Evolutionary conservation across 345 rosid genomes (phyloP).

Genomic region (sweet orange (Citrus sinensis)): DVS_A1.0 CM039166.1:25352001-25352500

Average conservation of each 20-base stretch:
- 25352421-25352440: too few relatives aligned
- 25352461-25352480: too few relatives aligned
- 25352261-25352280: background rate
- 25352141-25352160: background rate
- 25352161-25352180: constrained; percentile 3
- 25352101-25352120: background rate
- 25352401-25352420: background rate
- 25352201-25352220: background rate
- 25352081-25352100: background rate
- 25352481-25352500: too few relatives aligned
- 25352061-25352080: background rate
- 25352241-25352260: constrained; percentile 10
- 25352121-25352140: background rate
- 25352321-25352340: background rate
- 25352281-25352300: too few relatives aligned
- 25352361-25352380: background rate
- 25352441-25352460: background rate
- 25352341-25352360: background rate
- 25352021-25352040: background rate
- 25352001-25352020: background rate
- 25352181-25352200: constrained; percentile 5
- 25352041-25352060: background rate
- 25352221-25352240: constrained; percentile 11
- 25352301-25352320: background rate
- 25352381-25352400: background rate